phyloP scores from a whole-genome alignment of 441 rosid genomes.

The Flueggea neowawraea region DNA sequence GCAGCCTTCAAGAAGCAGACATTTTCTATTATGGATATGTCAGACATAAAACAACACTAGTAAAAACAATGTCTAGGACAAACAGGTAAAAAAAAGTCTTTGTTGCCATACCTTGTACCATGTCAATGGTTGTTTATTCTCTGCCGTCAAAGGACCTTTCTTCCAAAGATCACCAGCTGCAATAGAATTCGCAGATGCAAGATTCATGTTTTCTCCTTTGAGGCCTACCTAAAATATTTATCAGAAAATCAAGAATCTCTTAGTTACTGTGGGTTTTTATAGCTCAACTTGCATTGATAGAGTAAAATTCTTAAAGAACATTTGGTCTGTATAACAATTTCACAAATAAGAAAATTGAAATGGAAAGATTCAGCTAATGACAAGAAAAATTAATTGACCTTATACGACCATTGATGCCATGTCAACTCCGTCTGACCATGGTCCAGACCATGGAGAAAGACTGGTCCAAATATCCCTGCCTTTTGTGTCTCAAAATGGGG shows the following conservation, averaged over 20 bases:
- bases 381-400: conserved; percentile 27
- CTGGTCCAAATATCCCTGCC: conserved; percentile 54
- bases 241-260: not conserved
- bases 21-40: too few species aligned
- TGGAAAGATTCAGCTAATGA: not conserved
- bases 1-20: too few species aligned
- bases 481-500: conserved; percentile 53
- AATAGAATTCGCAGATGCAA: conserved; percentile 38
- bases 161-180: conserved; percentile 47
- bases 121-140: conserved; percentile 62
- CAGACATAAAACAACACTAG: too few species aligned
- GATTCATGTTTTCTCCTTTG: conserved; percentile 57
- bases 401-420: conserved; percentile 65
- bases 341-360: not conserved
- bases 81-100: too few species aligned
- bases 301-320: too few species aligned
- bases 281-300: not conserved
- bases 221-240: conserved; percentile 46
- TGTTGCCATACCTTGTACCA: conserved; percentile 62
- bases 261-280: not conserved
- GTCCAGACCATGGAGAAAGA: conserved; percentile 46
- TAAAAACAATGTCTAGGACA: too few species aligned
- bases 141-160: conserved; percentile 29
- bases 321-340: not conserved
- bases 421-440: conserved; percentile 51